Evolutionary conservation across 73 alveolate genomes (phyloP).

Genomic region (Paramecium caudatum): DNA sequence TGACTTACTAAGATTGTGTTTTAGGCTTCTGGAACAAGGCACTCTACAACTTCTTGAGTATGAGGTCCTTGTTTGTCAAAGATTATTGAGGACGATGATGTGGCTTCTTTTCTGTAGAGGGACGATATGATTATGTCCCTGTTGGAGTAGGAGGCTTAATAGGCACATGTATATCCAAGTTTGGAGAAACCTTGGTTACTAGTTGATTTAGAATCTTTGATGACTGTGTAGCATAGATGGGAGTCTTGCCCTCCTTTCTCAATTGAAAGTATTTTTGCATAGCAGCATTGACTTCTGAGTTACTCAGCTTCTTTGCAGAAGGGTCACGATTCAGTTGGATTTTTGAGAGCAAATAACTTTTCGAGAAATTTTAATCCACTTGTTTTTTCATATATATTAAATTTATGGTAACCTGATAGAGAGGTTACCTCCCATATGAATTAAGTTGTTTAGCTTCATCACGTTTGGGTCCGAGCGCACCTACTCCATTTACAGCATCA

Average conservation of each 20-base stretch:
- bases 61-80: slow-evolving; percentile 13
- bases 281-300: slow-evolving; percentile 9
- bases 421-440: background rate
- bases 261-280: slow-evolving; percentile 50
- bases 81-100: slow-evolving; percentile 57
- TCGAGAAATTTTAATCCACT: slow-evolving; percentile 8
- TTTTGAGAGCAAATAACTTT: background rate
- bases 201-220: background rate
- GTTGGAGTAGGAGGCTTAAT: slow-evolving; percentile 30
- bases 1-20: slow-evolving; percentile 23
- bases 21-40: slow-evolving; percentile 40
- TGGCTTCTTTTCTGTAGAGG: background rate
- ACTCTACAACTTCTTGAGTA: background rate
- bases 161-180: background rate
- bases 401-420: slow-evolving; percentile 15
- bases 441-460: background rate
- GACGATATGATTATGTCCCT: background rate
- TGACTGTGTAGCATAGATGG: background rate
- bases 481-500: background rate
- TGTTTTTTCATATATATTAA: background rate
- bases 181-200: slow-evolving; percentile 55
- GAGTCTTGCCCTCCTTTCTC: background rate
- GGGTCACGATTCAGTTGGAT: background rate
- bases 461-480: background rate
- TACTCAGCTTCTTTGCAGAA: slow-evolving; percentile 21